These are phyloP conservation scores for Candida suzukii DNA, from an alignment of 805 yeast species.

Conservation along the genomic window DNA sequence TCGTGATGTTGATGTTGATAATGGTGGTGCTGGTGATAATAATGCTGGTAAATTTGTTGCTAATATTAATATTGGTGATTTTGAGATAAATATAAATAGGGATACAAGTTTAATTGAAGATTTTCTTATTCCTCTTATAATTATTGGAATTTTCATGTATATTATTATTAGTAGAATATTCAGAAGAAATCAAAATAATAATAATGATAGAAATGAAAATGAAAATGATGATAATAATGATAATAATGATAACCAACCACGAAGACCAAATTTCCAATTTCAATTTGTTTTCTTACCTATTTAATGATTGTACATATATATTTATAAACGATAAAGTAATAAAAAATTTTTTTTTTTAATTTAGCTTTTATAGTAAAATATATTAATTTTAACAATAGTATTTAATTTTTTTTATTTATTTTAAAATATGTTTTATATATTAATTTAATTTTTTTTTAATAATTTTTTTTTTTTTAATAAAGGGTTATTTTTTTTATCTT, in stretches of 20 bases:
- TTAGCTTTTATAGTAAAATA: no score
- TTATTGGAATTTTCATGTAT: not conserved
- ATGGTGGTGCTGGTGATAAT: no score
- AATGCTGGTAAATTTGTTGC: no score
- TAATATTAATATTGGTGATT: not conserved
- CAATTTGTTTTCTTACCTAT: conserved; percentile 21
- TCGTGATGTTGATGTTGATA: no score
- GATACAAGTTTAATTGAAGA: not conserved
- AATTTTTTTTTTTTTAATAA: not conserved
- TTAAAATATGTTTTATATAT: no score
- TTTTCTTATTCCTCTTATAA: not conserved
- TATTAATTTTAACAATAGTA: no score
- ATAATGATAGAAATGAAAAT: conserved; percentile 3
- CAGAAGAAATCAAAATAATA: conserved; percentile 1
- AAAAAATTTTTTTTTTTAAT: no score
- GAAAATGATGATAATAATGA: not conserved
- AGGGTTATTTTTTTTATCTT: not conserved
- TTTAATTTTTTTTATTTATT: no score
- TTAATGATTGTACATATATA: no score
- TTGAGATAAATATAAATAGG: not conserved
- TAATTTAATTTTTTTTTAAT: not conserved
- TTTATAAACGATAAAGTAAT: no score
- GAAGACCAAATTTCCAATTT: conserved; percentile 17
- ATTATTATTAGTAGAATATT: conserved; percentile 1
- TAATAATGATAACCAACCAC: not conserved